Conservation (phyloP, 208 protist genomes). For the Trypanosoma mega region DNA sequence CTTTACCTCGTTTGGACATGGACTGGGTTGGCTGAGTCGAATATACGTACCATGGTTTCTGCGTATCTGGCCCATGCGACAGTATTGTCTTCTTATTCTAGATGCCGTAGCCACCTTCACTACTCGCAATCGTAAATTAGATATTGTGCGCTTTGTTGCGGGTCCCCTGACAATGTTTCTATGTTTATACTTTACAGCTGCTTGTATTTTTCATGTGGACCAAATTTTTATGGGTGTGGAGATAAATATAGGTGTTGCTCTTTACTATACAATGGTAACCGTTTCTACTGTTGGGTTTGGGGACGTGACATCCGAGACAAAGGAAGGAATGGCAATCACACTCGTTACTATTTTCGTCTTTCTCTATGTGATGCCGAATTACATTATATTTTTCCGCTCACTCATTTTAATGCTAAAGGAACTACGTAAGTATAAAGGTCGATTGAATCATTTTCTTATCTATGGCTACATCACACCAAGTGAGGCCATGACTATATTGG, state of each 20-base stretch:
- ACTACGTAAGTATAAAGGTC: constrained; percentile 66
- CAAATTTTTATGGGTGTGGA: constrained; percentile 65
- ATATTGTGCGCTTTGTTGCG: constrained; percentile 63
- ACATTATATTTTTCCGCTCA: constrained; percentile 66
- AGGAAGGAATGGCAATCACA: constrained; percentile 50
- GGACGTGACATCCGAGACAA: constrained; percentile 66
- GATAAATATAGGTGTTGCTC: constrained; percentile 54
- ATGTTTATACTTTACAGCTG: constrained; percentile 66
- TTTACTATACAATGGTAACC: constrained; percentile 84
- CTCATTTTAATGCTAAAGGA: constrained; percentile 56
- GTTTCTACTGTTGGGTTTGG: constrained; percentile 84
- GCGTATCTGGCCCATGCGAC: constrained; percentile 81
- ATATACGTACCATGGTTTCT: constrained; percentile 87
- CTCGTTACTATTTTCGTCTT: constrained; percentile 88
- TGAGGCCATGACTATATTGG: constrained; percentile 74
- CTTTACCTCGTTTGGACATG: constrained; percentile 45
- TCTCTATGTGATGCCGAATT: constrained; percentile 80
- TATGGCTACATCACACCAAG: constrained; percentile 72
- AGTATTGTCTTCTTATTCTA: constrained; percentile 85
- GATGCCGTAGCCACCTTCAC: constrained; percentile 72
- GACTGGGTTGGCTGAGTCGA: constrained; percentile 59
- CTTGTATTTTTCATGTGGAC: constrained; percentile 68
- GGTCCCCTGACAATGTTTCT: constrained; percentile 75
- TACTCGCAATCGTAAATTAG: constrained; percentile 54
- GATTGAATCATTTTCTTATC: constrained; percentile 76